Conservation (phyloP, 2,329 filamentous ascomycete genomes). For the Diaporthe ilicicola region DNA sequence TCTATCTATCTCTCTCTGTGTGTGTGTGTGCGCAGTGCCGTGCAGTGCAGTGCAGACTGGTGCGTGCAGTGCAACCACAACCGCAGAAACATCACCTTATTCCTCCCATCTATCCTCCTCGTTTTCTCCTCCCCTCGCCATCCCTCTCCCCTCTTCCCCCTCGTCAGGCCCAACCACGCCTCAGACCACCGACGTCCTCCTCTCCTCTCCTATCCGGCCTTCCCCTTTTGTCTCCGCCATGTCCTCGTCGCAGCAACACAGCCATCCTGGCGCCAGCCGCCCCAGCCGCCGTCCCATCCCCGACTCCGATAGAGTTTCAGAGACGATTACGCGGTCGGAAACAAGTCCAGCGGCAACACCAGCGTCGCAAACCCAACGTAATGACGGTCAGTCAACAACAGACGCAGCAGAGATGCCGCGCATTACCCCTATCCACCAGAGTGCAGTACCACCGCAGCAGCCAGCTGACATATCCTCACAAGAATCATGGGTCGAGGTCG, state of each 20-base stretch:
- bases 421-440: background rate
- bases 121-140: background rate
- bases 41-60: background rate
- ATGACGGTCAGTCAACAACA: slow-evolving; percentile 44
- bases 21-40: slow-evolving; percentile 6
- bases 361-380: slow-evolving; percentile 39
- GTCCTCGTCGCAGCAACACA: slow-evolving; percentile 36
- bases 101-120: slow-evolving; percentile 2
- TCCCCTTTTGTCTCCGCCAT: slow-evolving; percentile 28
- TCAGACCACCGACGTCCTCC: background rate
- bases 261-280: slow-evolving; percentile 32
- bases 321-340: slow-evolving; percentile 33
- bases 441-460: background rate
- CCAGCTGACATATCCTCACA: slow-evolving; percentile 41
- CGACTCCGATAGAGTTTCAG: slow-evolving; percentile 33
- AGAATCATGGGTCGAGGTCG: slow-evolving; percentile 98
- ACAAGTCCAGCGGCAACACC: slow-evolving; percentile 24
- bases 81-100: slow-evolving; percentile 26
- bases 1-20: too few relatives aligned
- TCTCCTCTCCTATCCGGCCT: slow-evolving; percentile 10
- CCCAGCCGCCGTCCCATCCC: slow-evolving; percentile 29
- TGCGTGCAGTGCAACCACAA: slow-evolving; percentile 15
- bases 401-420: background rate
- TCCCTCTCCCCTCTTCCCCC: background rate
- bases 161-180: background rate